Percentiles rank a stretch among this genome's conserved stretches.
Conservation (phyloP, 2,329 filamentous ascomycete genomes). For the Ophiostoma montium region DNA sequence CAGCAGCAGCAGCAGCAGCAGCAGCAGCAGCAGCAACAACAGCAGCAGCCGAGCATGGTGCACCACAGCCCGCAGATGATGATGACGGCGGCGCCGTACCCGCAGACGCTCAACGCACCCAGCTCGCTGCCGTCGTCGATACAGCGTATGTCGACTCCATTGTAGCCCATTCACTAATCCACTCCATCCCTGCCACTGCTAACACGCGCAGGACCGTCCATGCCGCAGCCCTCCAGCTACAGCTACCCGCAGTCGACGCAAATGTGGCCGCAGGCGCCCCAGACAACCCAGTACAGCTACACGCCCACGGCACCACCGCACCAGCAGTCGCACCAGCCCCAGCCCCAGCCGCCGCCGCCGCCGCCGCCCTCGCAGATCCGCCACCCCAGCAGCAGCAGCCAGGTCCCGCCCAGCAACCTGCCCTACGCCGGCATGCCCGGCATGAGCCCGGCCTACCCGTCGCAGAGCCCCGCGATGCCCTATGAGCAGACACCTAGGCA, state of each 20-base stretch:
- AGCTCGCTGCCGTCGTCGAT: constrained; percentile 55
- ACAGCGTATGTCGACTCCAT: neutral
- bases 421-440: constrained; percentile 50
- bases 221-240: constrained; percentile 43
- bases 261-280: constrained; percentile 55
- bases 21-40: constrained; percentile 41
- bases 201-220: constrained; percentile 23
- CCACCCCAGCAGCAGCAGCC: constrained; percentile 37
- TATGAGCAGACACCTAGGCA: constrained; percentile 50
- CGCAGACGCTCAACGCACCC: constrained; percentile 56
- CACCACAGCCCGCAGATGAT: constrained; percentile 53
- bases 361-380: constrained; percentile 47
- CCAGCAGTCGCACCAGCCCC: constrained; percentile 32
- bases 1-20: constrained; percentile 47
- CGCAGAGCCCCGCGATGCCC: constrained; percentile 43
- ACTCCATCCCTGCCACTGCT: too few species aligned
- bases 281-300: constrained; percentile 41
- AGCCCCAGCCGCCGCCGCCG: constrained; percentile 41
- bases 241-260: constrained; percentile 47
- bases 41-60: constrained; percentile 43
- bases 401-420: constrained; percentile 38
- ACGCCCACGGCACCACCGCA: constrained; percentile 24
- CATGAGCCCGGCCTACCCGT: constrained; percentile 37
- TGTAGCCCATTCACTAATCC: constrained; percentile 45
- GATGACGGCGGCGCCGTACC: constrained; percentile 52